Evolutionary conservation across 371 early-diverging fungal genomes (phyloP), one percentile per base, ranked within the genome.

Genomic region (Mucor mucedo): DNA sequence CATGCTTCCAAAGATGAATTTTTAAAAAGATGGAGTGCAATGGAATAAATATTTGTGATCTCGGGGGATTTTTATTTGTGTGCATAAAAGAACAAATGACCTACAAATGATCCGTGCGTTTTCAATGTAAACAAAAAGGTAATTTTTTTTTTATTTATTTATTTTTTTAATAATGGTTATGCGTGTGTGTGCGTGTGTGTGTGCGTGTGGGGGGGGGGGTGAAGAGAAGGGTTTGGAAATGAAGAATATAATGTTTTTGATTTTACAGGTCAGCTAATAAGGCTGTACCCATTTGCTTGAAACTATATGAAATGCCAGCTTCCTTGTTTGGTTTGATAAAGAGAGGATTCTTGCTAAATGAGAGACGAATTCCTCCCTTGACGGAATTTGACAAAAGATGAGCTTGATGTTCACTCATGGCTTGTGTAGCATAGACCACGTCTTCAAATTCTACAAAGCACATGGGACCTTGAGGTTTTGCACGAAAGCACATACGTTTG

Each of bases 401-500:
- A 38, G 96, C 98, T 66, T 95, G 91, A 40, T 94, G 83, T 52
- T 94, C 89, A 52, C 79, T 86, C 82, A 96, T 85, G 13, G 96
- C 95, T 55, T 89, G 86, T 28, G 93, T 91, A 28, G 98, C 97
- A 79, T 77, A 94, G 7, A 83, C 80, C 21, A 96, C 90, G 77
- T 89, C 90, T 55, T 95, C 95, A 84, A 98, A 98, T 85, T 97
- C 92, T 38, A 90, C 91, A 85, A 91, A 91, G 80, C 97, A 96
- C 95, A 96, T 97, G 33, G 96, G 97, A 0, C 97, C 96, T 52
- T 80, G 78, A 42, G 90, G 83, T 63, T 96, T 91, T 52, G 86
- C 84, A 44, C 92, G 89, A 87, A 93, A 95, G 55, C 90, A 89
- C 79, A 98, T 81, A 33, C 97, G 89, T 63, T 92, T 90, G 85